These are phyloP conservation scores for Diplodia mutila DNA, from an alignment of 2,329 filamentous ascomycete species.

Conservation along the genomic window DNA sequence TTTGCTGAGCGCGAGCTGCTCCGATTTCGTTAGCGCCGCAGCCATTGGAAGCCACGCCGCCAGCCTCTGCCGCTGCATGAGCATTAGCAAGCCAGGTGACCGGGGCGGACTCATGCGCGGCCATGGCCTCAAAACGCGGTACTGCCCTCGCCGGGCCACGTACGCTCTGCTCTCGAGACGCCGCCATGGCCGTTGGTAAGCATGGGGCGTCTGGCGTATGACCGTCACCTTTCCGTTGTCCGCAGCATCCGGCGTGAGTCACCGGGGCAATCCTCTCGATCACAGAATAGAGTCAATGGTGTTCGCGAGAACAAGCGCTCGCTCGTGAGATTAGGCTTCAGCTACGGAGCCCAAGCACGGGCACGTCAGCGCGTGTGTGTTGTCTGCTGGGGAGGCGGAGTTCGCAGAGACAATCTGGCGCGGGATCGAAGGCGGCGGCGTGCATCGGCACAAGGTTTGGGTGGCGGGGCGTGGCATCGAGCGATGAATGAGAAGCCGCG, in stretches of 20 bases:
- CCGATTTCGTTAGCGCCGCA: neutral
- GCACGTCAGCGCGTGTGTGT: neutral
- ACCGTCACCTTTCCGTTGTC: neutral
- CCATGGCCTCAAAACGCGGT: neutral
- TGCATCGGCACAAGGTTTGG: neutral
- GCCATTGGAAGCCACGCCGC: neutral
- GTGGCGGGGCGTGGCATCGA: neutral
- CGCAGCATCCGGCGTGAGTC: no score
- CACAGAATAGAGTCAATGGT: no score
- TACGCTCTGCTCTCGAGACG: neutral
- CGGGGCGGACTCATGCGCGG: neutral
- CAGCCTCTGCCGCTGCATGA: slow-evolving; percentile 1
- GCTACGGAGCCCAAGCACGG: no score
- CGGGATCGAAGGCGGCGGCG: neutral
- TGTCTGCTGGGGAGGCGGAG: neutral
- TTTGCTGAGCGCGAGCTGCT: slow-evolving; percentile 1
- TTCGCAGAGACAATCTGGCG: neutral
- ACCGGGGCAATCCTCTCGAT: no score
- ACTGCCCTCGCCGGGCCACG: neutral
- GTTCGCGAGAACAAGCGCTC: neutral
- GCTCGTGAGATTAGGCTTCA: neutral
- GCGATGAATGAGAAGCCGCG: neutral
- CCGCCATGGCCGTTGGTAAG: neutral
- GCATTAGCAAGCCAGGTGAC: slow-evolving; percentile 1
- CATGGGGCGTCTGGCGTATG: neutral